Evolutionary conservation across 768 basidiomycete genomes (phyloP), one percentile per base, ranked within the genome.

Genomic region (Suillus luteus): DNA sequence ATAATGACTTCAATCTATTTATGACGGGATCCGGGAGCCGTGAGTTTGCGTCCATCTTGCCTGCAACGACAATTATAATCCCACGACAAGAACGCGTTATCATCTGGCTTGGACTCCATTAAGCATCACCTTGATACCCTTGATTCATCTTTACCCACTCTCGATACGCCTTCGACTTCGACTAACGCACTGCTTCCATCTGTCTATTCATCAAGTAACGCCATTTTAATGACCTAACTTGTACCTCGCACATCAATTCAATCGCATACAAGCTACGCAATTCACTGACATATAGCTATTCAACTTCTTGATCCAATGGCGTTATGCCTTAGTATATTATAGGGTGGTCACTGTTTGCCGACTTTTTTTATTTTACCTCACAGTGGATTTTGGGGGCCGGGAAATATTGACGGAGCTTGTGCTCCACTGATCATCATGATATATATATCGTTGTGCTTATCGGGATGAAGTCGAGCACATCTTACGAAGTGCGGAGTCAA

Each of bases 101-200:
- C 55, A 48, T 66, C 66, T 59, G 64, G 65, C 64, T 60, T 40
- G 55, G 64, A 37, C 55, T 68, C 68, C 55, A 69, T 62, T 67
- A 65, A 57, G 64, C 74, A 58, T 58, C 40, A 40, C 62, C 22
- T 62, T 43, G 69, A 76, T 77, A 77, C 75, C 76, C 76, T 73
- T 72, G 67, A 69, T 73, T 65, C 66, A 67, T 64, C 66, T 75
- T 75, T 73, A 74, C 74, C 74, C 71, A 62, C 59, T 59, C 40
- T 58, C 57, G 12, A 58, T 41, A 64, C 63, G 55, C 24, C 64
- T 41, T 63, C 48, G 38, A 33, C 44, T 49, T 61, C 60, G 63
- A 44, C 59, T 64, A 46, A 66, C 70, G 67, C 55, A 70, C 58
- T 59, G 51, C 63, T 52, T 57, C 27, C 48, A 64, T 58, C 62